Percentiles rank a stretch among this genome's conserved stretches.
phyloP scores from a whole-genome alignment of 768 basidiomycete genomes.

The Paxillus involutus region DNA sequence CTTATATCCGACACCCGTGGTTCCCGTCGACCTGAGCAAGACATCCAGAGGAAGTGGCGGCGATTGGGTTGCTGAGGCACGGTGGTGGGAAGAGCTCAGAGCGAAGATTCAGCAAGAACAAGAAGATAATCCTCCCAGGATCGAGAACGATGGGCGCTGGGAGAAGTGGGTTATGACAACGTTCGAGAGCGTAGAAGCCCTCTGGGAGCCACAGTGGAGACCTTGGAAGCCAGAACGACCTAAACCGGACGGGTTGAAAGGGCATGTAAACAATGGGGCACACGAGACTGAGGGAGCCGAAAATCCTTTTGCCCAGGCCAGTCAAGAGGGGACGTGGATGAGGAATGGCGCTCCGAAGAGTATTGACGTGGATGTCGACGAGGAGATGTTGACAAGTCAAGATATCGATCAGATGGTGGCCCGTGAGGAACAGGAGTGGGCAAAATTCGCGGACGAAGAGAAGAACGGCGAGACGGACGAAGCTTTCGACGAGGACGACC shows the following conservation, averaged over 20 bases:
- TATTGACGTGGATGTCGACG: constrained; percentile 30
- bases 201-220: constrained; percentile 70
- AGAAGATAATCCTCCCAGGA: constrained; percentile 21
- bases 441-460: constrained; percentile 2
- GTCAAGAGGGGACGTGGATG: constrained; percentile 16
- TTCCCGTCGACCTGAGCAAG: constrained; percentile 71
- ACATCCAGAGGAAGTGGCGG: constrained; percentile 54
- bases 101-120: constrained; percentile 55
- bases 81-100: constrained; percentile 74
- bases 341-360: constrained; percentile 1
- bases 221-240: constrained; percentile 50
- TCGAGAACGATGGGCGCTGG: constrained; percentile 45
- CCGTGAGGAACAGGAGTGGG: constrained; percentile 21
- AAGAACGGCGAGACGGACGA: constrained; percentile 17
- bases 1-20: constrained; percentile 66
- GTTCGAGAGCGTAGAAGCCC: constrained; percentile 86
- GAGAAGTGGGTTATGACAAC: constrained; percentile 79
- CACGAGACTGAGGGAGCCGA: constrained; percentile 6
- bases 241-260: constrained; percentile 11
- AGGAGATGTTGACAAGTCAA: constrained; percentile 31
- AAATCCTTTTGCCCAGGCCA: constrained; percentile 26
- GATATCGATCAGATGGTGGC: constrained; percentile 31
- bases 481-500: constrained; percentile 10
- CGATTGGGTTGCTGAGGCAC: constrained; percentile 70
- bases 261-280: constrained; percentile 28